Conservation (phyloP, 1,284 basidiomycete genomes). For the Heterobasidion annosum region DNA sequence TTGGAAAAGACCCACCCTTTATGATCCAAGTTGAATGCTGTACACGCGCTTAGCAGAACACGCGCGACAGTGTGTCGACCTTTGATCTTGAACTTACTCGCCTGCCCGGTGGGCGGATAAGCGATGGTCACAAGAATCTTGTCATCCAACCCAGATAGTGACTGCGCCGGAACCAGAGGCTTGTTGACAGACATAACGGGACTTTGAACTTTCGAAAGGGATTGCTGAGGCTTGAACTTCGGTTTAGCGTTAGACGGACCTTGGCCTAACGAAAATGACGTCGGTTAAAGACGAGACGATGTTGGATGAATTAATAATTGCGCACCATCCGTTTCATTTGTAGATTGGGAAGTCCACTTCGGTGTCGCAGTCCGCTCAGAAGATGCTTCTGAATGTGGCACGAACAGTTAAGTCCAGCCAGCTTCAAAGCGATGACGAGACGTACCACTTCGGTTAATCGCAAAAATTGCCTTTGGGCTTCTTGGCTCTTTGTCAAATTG, state of each 20-base stretch:
- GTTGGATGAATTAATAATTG: no score
- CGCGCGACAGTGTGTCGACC: slow-evolving; percentile 9
- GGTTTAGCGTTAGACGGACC: not conserved
- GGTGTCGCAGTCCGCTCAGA: not conserved
- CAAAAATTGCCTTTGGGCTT: not conserved
- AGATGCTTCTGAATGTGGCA: not conserved
- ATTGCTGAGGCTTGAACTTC: not conserved
- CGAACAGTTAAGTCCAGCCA: not conserved
- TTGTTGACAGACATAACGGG: not conserved
- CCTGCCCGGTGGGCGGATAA: slow-evolving; percentile 8
- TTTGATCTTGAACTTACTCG: slow-evolving; percentile 14
- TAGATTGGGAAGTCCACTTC: not conserved
- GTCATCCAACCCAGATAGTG: not conserved
- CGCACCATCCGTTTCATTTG: no score
- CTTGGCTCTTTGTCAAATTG: not conserved
- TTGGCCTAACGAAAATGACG: not conserved
- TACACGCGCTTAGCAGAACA: slow-evolving; percentile 10
- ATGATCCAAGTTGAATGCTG: slow-evolving; percentile 8
- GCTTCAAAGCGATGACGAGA: not conserved
- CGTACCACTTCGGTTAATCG: not conserved
- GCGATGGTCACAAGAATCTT: slow-evolving; percentile 13
- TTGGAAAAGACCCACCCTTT: slow-evolving; percentile 2
- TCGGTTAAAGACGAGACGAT: not conserved
- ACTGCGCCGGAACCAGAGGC: no score
- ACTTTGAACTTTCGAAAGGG: not conserved